These are phyloP conservation scores for Phanerochaete sordida DNA, from an alignment of 768 basidiomycete genomes.

Conservation along the genomic window DNA sequence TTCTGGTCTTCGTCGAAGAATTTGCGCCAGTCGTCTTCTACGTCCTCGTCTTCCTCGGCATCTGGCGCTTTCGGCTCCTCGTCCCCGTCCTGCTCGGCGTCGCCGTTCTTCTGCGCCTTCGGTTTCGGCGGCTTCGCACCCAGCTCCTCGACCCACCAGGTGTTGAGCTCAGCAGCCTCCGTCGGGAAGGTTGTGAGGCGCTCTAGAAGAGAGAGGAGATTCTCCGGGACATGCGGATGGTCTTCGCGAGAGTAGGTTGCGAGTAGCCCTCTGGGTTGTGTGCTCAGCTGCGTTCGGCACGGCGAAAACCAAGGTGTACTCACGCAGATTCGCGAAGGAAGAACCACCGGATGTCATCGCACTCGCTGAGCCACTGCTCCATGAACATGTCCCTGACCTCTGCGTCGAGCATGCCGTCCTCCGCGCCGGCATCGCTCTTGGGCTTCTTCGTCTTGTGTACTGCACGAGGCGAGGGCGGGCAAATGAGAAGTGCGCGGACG, in stretches of 20 bases:
- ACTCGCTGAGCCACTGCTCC: slow-evolving; percentile 68
- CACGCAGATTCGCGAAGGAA: slow-evolving; percentile 80
- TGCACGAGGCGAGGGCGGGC: slow-evolving; percentile 44
- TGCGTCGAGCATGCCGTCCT: slow-evolving; percentile 41
- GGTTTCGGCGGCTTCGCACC: slow-evolving; percentile 46
- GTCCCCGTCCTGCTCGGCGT: slow-evolving; percentile 26
- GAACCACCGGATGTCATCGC: slow-evolving; percentile 88
- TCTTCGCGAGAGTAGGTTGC: slow-evolving; percentile 28
- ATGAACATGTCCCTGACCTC: slow-evolving; percentile 66
- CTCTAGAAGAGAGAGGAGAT: slow-evolving; percentile 34
- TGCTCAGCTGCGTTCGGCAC: background rate
- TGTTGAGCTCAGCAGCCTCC: slow-evolving; percentile 59
- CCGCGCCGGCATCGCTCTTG: slow-evolving; percentile 15
- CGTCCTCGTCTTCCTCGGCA: slow-evolving; percentile 30
- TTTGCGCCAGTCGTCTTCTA: slow-evolving; percentile 70
- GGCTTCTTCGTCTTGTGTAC: slow-evolving; percentile 13
- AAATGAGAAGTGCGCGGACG: slow-evolving; percentile 51
- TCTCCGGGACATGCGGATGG: slow-evolving; percentile 25
- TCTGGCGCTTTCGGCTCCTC: slow-evolving; percentile 35
- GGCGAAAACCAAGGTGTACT: slow-evolving; percentile 20
- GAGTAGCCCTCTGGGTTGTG: slow-evolving; percentile 26
- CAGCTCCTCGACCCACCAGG: slow-evolving; percentile 78
- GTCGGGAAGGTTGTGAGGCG: slow-evolving; percentile 72
- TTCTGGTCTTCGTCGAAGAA: slow-evolving; percentile 69
- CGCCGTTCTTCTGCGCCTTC: slow-evolving; percentile 6